A percentile compares a stretch with the other conserved stretches of the same genome.
These are phyloP conservation scores for Cornus controversa DNA, from an alignment of 148 eudicot genomes.

Conservation along the genomic window DNA sequence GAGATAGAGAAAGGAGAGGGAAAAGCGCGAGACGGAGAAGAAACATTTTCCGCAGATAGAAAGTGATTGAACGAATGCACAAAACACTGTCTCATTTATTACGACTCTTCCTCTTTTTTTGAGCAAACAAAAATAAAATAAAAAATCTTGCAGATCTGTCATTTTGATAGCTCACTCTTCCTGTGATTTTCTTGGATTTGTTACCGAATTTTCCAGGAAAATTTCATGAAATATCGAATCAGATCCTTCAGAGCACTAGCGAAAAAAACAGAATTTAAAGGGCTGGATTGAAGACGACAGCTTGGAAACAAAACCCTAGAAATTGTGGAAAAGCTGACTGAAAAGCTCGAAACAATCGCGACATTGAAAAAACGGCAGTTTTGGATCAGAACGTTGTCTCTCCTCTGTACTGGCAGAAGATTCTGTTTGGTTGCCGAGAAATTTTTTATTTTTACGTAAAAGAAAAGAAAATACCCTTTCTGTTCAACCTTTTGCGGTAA, in stretches of 20 bases:
- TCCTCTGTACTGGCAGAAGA: neutral
- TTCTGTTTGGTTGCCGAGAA: slow-evolving; percentile 14
- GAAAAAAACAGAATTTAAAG: slow-evolving; percentile 1
- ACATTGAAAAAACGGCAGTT: slow-evolving; percentile 1
- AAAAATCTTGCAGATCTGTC: neutral
- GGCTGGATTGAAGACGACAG: slow-evolving; percentile 16
- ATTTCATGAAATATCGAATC: too few species aligned
- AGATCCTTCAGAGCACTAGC: too few species aligned
- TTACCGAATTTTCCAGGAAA: neutral
- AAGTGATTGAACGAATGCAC: slow-evolving; percentile 12
- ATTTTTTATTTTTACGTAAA: neutral
- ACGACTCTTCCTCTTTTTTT: neutral
- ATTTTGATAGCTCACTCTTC: slow-evolving; percentile 1
- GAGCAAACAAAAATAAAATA: neutral
- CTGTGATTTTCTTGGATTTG: neutral
- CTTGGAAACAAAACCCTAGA: slow-evolving; percentile 13
- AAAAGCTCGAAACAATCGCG: slow-evolving; percentile 14
- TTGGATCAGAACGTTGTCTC: neutral
- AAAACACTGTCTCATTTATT: neutral
- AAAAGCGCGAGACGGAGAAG: slow-evolving; percentile 4
- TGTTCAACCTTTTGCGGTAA: neutral
- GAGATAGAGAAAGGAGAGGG: slow-evolving; percentile 8
- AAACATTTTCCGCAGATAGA: neutral
- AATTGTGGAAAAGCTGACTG: slow-evolving; percentile 19
- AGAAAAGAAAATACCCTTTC: neutral